Evolutionary conservation across 768 basidiomycete genomes (phyloP), one percentile per base, ranked within the genome.

Genomic region (Dentipellis sp.): DNA sequence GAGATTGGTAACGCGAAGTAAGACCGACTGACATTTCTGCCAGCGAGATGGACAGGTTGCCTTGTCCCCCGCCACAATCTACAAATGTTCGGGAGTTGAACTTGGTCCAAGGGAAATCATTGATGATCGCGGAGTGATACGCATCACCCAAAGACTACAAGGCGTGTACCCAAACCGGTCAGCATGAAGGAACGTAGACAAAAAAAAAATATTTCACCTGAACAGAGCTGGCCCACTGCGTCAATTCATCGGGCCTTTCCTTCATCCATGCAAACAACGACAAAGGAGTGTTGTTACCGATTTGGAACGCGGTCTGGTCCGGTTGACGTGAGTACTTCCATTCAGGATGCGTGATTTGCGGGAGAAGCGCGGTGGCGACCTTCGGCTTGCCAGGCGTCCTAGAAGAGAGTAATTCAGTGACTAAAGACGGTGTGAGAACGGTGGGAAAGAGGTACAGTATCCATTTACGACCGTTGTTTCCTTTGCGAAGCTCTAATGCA

Each of bases 301-400:
- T 7, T 38, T 60, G 59, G 23, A 57, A 58, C 36, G 59, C 56
- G 10, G 59, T 60, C 49, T 57, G 56, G 19, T 45, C 45, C 4
- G 56, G 17, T 14, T 50, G 53, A 11, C 56, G 48, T 8, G 59
- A 60, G 46, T 57, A 60, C 35, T 58, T 59, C 63, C 63, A 64
- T 40, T 63, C 54, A 4, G 62, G 56, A 37, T 64, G 60, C 29
- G 53, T 45, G 3, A 63, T 45, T 40, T 54, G 56, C 6, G 45
- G 10, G 10, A 57, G 35, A n/a, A 64, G 54, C 2, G 54, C 11
- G 21, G 29, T 49, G 2, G 63, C 55, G 10, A 63, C 21, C 8
- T 52, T 39, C 11, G 60, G 60, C n/a, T 58, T 56, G 14, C 58
- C 56, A 22, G 60, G 60, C 11, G 56, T 58, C 45, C 63, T 64